A percentile compares a stretch with the other conserved stretches of the same genome.
phyloP scores from a whole-genome alignment of 768 basidiomycete genomes.

The Phlegmacium glaucopus region DNA sequence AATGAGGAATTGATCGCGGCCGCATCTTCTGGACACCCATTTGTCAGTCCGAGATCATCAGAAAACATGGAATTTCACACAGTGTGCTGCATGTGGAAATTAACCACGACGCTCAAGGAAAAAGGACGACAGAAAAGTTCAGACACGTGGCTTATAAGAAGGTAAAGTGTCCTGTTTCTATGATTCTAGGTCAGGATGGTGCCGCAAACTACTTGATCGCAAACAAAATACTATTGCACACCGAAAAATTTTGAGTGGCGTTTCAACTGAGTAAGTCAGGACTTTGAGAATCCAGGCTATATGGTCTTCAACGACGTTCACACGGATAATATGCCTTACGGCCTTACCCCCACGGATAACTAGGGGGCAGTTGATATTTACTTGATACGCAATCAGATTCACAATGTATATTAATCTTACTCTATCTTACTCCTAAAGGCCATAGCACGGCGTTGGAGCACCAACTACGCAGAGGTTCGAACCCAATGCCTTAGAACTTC shows the following conservation, averaged over 20 bases:
- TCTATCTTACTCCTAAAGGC: too few relatives aligned
- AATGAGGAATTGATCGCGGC: constrained; percentile 23
- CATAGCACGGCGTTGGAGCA: too few relatives aligned
- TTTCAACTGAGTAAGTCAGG: too few relatives aligned
- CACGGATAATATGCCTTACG: too few relatives aligned
- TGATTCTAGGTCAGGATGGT: neutral
- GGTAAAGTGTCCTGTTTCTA: neutral
- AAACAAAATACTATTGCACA: neutral
- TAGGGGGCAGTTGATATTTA: too few relatives aligned
- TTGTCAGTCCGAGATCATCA: constrained; percentile 32
- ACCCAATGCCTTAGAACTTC: neutral
- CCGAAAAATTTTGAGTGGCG: neutral
- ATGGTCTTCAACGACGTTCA: too few relatives aligned
- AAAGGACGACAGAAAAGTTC: neutral
- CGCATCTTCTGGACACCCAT: constrained; percentile 28
- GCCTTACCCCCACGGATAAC: too few relatives aligned
- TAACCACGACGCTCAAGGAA: constrained; percentile 8
- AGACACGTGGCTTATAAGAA: constrained; percentile 21
- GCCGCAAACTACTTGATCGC: neutral
- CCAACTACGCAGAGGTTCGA: too few relatives aligned
- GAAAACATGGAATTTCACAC: constrained; percentile 24
- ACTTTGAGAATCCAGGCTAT: too few relatives aligned
- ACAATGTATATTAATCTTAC: too few relatives aligned
- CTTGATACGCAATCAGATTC: too few relatives aligned
- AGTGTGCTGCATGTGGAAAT: constrained; percentile 29